Evolutionary conservation across 1,139 yeast genomes (phyloP).

Genomic region (Suhomyces bolitotheri): DNA sequence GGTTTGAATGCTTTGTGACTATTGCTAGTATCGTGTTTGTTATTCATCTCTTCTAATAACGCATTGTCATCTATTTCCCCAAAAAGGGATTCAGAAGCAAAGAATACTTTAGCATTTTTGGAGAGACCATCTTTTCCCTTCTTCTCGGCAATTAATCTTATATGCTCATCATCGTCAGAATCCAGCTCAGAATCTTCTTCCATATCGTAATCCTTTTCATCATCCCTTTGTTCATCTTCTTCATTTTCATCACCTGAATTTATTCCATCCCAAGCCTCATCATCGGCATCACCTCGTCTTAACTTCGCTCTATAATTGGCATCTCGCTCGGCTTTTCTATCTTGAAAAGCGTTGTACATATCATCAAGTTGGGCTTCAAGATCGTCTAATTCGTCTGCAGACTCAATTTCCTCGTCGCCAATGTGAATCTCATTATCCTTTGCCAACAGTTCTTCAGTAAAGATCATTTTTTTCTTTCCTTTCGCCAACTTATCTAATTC

Average conservation of each 20-base stretch:
- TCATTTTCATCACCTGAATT: constrained; percentile 41
- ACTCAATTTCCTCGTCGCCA: constrained; percentile 46
- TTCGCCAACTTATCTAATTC: constrained; percentile 68
- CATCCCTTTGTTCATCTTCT: constrained; percentile 28
- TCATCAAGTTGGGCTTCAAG: constrained; percentile 79
- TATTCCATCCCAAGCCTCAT: constrained; percentile 89
- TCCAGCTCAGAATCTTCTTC: constrained; percentile 48
- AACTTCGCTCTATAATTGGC: constrained; percentile 78
- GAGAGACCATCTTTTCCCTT: constrained; percentile 57
- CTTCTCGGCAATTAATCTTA: constrained; percentile 59
- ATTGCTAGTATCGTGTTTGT: background rate
- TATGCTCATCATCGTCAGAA: constrained; percentile 76
- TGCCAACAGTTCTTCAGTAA: constrained; percentile 54
- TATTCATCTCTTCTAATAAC: constrained; percentile 31
- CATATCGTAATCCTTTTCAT: constrained; percentile 47
- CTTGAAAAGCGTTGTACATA: constrained; percentile 77
- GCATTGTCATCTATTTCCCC: constrained; percentile 56
- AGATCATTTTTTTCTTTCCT: constrained; percentile 82
- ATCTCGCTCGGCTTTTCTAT: constrained; percentile 73
- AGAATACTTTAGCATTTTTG: constrained; percentile 70
- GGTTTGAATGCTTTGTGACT: background rate
- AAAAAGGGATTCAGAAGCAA: constrained; percentile 74
- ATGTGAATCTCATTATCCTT: constrained; percentile 56
- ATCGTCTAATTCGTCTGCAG: constrained; percentile 64
- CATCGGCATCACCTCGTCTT: constrained; percentile 78